Percentiles rank a stretch among this genome's conserved stretches.
Conservation (phyloP, 345 rosid genomes). For the Hibiscus mutabilis region DNA sequence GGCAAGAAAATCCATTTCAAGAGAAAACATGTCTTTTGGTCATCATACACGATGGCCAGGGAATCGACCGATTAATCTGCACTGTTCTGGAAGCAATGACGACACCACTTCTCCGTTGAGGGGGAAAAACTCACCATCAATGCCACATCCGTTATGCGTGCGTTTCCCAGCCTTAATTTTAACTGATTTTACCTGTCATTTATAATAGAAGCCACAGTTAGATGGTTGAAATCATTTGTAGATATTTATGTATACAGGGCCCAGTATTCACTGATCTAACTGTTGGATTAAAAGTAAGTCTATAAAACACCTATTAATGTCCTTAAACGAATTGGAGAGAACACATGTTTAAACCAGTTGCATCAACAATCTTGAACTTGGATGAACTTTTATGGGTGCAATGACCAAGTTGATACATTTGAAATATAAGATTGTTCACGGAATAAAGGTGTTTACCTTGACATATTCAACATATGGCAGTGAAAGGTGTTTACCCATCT, state of each 20-base stretch:
- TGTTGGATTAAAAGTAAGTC: neutral
- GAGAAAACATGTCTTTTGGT: conserved; percentile 10
- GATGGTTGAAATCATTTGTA: neutral
- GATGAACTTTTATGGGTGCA: neutral
- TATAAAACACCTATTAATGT: neutral
- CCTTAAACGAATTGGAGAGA: neutral
- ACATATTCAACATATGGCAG: conserved; percentile 93
- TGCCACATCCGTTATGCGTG: conserved; percentile 80
- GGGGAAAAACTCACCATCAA: conserved; percentile 82
- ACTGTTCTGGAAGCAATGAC: conserved; percentile 80
- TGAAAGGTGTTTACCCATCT: conserved; percentile 79
- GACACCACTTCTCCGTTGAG: conserved; percentile 84
- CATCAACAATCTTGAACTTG: neutral
- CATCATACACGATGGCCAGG: conserved; percentile 29
- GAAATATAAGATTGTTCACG: neutral
- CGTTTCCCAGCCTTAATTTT: conserved; percentile 73
- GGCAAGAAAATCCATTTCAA: conserved; percentile 5
- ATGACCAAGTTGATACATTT: neutral
- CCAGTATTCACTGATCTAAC: neutral
- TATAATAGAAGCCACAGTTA: conserved; percentile 5
- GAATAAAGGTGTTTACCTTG: conserved; percentile 47
- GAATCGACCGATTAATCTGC: conserved; percentile 75
- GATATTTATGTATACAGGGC: neutral
- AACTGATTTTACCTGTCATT: conserved; percentile 74
- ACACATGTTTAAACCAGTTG: conserved; percentile 1